Conservation (phyloP, 2,329 filamentous ascomycete genomes). For the Ophiostoma pallidulum region DNA sequence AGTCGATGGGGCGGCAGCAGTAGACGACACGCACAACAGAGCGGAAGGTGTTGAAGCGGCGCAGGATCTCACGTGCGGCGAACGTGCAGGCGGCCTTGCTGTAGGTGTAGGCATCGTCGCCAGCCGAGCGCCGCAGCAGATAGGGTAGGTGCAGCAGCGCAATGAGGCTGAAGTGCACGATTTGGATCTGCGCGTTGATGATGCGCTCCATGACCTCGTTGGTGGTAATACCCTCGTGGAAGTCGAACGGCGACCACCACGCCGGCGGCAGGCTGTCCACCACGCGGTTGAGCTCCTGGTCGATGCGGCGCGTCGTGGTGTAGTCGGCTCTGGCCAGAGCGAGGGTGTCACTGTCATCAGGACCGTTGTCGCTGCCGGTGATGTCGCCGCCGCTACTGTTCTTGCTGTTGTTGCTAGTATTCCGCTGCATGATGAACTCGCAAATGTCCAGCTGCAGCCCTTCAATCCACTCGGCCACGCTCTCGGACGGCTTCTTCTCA, state of each 20-base stretch:
- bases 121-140: background rate
- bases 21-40: slow-evolving; percentile 20
- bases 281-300: slow-evolving; percentile 28
- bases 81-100: slow-evolving; percentile 30
- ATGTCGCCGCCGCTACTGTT: background rate
- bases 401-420: background rate
- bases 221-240: background rate
- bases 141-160: slow-evolving; percentile 28
- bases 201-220: slow-evolving; percentile 7
- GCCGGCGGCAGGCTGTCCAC: slow-evolving; percentile 28
- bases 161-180: slow-evolving; percentile 33
- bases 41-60: slow-evolving; percentile 30
- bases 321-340: slow-evolving; percentile 18
- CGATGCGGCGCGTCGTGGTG: slow-evolving; percentile 25
- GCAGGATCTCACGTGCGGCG: slow-evolving; percentile 33
- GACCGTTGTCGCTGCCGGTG: slow-evolving; percentile 15
- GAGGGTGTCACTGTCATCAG: background rate
- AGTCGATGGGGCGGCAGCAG: slow-evolving; percentile 34
- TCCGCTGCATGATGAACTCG: slow-evolving; percentile 29
- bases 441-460: slow-evolving; percentile 25
- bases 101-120: slow-evolving; percentile 23
- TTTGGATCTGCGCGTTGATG: slow-evolving; percentile 22
- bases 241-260: slow-evolving; percentile 28
- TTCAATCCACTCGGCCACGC: slow-evolving; percentile 22
- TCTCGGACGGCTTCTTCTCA: background rate